Evolutionary conservation across 176 grass and related monocot genomes (phyloP).

Genomic region (Eremochloa ophiuroides): DNA sequence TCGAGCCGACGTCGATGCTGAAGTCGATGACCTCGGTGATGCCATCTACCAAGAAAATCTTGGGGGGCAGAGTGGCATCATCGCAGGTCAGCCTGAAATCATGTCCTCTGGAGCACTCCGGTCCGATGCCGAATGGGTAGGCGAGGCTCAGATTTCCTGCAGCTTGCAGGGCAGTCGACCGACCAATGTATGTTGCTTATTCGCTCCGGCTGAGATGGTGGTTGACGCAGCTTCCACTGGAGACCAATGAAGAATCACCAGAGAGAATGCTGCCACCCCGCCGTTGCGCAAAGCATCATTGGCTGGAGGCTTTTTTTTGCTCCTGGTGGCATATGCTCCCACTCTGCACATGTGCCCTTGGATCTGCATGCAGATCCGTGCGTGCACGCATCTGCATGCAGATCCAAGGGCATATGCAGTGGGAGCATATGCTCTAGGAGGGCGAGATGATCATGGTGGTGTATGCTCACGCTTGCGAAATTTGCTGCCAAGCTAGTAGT

Average conservation of each 20-base stretch:
- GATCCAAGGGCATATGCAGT: no score
- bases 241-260: background rate
- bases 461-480: no score
- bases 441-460: no score
- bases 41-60: background rate
- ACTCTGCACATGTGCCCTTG: no score
- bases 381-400: no score
- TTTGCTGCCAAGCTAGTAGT: no score
- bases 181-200: background rate
- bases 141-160: background rate
- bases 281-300: no score
- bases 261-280: no score
- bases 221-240: background rate
- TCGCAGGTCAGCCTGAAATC: background rate
- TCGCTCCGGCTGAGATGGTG: background rate
- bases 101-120: background rate
- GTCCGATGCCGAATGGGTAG: background rate
- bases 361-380: no score
- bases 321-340: no score
- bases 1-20: background rate
- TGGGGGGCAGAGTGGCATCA: background rate
- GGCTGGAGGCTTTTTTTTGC: no score
- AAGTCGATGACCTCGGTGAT: background rate
- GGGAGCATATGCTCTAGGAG: no score
- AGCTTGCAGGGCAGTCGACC: background rate